These are phyloP conservation scores for Aspergillus sp. DNA, from an alignment of 2,329 filamentous ascomycete genomes.

Conservation along the genomic window DNA sequence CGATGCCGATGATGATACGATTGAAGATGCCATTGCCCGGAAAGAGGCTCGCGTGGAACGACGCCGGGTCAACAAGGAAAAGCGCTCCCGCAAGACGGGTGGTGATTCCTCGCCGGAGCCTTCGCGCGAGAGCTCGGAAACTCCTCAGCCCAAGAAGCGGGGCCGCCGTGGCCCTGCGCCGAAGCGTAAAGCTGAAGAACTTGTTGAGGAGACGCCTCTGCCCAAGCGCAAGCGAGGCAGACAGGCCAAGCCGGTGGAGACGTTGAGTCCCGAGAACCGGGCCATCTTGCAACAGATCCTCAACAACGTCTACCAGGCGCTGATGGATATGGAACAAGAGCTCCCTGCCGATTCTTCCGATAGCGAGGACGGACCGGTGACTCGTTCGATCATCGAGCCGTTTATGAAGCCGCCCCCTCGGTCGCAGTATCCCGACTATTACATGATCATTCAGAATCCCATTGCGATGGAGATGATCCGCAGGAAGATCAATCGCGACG, in stretches of 20 bases:
- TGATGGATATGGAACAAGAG: conserved; percentile 83
- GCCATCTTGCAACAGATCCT: conserved; percentile 76
- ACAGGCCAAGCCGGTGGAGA: conserved; percentile 66
- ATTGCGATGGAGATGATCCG: conserved; percentile 96
- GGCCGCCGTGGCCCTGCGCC: conserved; percentile 70
- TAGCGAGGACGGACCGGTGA: conserved; percentile 53
- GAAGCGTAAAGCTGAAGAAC: conserved; percentile 83
- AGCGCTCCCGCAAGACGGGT: conserved; percentile 47
- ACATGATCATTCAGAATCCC: conserved; percentile 83
- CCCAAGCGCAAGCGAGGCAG: conserved; percentile 74
- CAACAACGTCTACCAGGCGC: conserved; percentile 69
- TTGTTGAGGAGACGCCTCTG: conserved; percentile 72
- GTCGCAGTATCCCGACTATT: conserved; percentile 91
- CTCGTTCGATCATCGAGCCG: conserved; percentile 84
- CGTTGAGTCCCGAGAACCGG: conserved; percentile 67
- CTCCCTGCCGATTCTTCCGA: conserved; percentile 52
- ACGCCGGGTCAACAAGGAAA: conserved; percentile 72
- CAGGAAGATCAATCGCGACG: conserved; percentile 92
- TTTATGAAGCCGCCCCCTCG: conserved; percentile 91
- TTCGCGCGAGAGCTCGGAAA: conserved; percentile 82
- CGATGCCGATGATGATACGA: conserved; percentile 90
- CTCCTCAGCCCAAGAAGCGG: conserved; percentile 71
- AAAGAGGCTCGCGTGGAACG: conserved; percentile 83
- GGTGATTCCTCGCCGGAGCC: conserved; percentile 71
- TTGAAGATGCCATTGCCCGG: conserved; percentile 86